A percentile compares a stretch with the other conserved stretches of the same genome.
Conservation (phyloP, 1,284 basidiomycete species). For the Cryptococcus sp. region DNA sequence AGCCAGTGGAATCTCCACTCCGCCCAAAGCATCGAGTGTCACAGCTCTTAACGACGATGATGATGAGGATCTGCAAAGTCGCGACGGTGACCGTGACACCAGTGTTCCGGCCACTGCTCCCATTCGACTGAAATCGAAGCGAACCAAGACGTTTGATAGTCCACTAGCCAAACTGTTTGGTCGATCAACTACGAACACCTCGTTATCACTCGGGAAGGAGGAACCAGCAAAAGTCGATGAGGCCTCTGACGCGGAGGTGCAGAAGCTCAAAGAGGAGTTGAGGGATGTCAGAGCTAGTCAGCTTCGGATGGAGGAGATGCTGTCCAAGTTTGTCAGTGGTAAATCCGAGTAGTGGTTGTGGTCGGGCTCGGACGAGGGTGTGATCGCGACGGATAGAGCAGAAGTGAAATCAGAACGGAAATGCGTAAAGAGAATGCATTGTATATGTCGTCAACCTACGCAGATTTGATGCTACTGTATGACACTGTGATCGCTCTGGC, state of each 20-base stretch:
- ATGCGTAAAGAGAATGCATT: too few relatives aligned
- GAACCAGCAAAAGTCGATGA: constrained; percentile 57
- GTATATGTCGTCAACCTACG: too few relatives aligned
- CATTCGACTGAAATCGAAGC: constrained; percentile 3
- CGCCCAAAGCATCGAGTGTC: constrained; percentile 16
- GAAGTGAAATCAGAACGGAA: too few relatives aligned
- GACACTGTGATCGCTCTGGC: too few relatives aligned
- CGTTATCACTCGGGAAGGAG: constrained; percentile 45
- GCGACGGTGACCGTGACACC: neutral
- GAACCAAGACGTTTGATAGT: constrained; percentile 9
- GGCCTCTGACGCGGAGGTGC: constrained; percentile 19
- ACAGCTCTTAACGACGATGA: constrained; percentile 5
- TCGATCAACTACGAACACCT: neutral
- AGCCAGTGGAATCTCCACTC: constrained; percentile 18
- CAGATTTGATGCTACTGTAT: too few relatives aligned
- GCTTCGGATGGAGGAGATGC: constrained; percentile 43
- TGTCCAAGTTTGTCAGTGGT: constrained; percentile 26
- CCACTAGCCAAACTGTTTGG: constrained; percentile 41
- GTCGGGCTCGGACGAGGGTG: too few relatives aligned
- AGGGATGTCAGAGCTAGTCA: constrained; percentile 35
- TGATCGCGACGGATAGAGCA: too few relatives aligned
- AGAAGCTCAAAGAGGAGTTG: constrained; percentile 36
- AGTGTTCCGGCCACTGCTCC: neutral
- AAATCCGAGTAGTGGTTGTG: neutral
- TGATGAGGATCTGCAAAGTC: constrained; percentile 2